Evolutionary conservation across 257 asterid species (phyloP), one percentile per base, ranked within the genome.

Genomic region (Scutellaria baicalensis): DNA sequence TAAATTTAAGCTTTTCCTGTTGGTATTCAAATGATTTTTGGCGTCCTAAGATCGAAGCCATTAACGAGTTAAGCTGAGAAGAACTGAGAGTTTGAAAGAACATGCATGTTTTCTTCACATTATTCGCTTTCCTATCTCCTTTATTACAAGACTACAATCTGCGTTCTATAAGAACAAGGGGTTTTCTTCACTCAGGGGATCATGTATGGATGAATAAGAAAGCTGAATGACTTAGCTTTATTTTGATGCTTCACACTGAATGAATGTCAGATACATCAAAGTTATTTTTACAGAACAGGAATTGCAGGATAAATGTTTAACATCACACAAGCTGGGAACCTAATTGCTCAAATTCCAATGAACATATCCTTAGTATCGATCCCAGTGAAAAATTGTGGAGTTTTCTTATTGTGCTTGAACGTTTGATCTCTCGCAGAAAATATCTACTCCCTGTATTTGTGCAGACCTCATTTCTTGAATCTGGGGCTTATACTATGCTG

Each of bases 301-400:
- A 64, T 72, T 66, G 9, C 36, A 48, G 84, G 58, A 81, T 77
- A 81, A 68, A 78, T 81, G 69, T 85, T 81, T 47, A 72, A 80
- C 65, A 75, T 71, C 80, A 70, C 80, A 70, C 84, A 83, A 79
- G 85, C 75, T 62, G 72, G 8, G 84, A 78, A 84, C 84, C 79
- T 75, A 75, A 71, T 77, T 63, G 49, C 74, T 67, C 70, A 63
- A 76, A 27, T 33, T 12, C 57, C 74, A 74, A 73, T 69, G 66
- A 57, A 62, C 73, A 69, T 80, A 52, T 66, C 80, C 48, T 51
- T 70, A 39, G 61, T 66, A 18, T 59, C 40, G 68, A 75, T 69
- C 23, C 27, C 35, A 59, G 49, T 31, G 80, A 27, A 54, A 70
- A 69, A 35, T 49, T 57, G 49, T 64, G 35, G 60, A 52, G 47